A percentile compares a stretch with the other conserved stretches of the same genome.
Conservation (phyloP, 257 asterid genomes). For the Penstemon eatonii region DNA sequence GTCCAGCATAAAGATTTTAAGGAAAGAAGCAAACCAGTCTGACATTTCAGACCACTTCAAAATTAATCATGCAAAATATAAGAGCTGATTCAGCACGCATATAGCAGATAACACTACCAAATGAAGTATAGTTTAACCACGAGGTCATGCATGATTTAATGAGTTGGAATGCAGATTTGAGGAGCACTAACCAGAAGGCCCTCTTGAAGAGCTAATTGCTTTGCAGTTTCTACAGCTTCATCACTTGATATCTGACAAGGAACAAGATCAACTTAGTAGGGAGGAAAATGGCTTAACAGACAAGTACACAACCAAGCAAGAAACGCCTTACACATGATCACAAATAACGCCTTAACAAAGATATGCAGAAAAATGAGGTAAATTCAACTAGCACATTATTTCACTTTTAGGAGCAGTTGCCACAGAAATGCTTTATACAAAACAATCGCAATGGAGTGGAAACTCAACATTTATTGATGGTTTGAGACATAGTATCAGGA, state of each 20-base stretch:
- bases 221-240: slow-evolving; percentile 87
- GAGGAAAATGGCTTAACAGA: slow-evolving; percentile 5
- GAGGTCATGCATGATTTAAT: slow-evolving; percentile 6
- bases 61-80: background rate
- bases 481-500: too few relatives aligned
- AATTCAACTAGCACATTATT: too few relatives aligned
- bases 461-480: background rate
- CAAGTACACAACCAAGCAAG: background rate
- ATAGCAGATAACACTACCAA: background rate
- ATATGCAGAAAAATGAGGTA: too few relatives aligned
- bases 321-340: background rate
- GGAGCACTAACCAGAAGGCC: slow-evolving; percentile 81
- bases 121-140: slow-evolving; percentile 11
- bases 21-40: background rate
- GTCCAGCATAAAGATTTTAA: background rate
- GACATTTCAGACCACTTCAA: slow-evolving; percentile 5
- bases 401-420: too few relatives aligned
- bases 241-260: slow-evolving; percentile 76
- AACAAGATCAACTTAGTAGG: slow-evolving; percentile 16
- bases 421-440: too few relatives aligned
- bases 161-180: background rate
- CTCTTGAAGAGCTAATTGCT: slow-evolving; percentile 91
- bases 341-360: too few relatives aligned
- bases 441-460: background rate
- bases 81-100: background rate